A percentile compares a stretch with the other conserved stretches of the same genome.
phyloP scores from a whole-genome alignment of 2,329 filamentous ascomycete species.

The Xylaria sp. region DNA sequence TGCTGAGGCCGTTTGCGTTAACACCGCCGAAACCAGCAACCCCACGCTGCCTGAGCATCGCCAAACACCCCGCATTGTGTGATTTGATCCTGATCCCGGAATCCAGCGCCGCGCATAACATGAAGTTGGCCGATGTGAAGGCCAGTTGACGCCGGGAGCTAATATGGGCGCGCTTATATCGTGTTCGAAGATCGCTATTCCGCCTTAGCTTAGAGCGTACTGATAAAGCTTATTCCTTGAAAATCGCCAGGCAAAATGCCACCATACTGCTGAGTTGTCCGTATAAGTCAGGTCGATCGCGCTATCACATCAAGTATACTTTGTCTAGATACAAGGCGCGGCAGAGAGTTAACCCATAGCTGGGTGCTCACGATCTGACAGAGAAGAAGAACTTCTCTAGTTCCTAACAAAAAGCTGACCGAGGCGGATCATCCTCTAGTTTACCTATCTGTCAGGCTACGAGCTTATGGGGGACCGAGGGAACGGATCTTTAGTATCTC shows the following conservation, averaged over 20 bases:
- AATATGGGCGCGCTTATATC: background rate
- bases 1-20: slow-evolving; percentile 30
- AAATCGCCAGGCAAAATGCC: background rate
- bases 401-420: slow-evolving; percentile 7
- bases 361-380: slow-evolving; percentile 1
- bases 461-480: slow-evolving; percentile 27
- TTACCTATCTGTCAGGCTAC: slow-evolving; percentile 18
- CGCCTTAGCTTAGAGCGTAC: background rate
- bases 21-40: slow-evolving; percentile 35
- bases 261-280: slow-evolving; percentile 4
- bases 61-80: slow-evolving; percentile 41
- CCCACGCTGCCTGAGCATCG: slow-evolving; percentile 34
- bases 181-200: slow-evolving; percentile 2
- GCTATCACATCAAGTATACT: slow-evolving; percentile 11
- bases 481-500: slow-evolving; percentile 26
- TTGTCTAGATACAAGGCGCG: background rate
- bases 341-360: slow-evolving; percentile 3
- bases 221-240: slow-evolving; percentile 2
- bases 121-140: background rate
- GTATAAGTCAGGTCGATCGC: background rate
- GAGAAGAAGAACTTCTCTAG: slow-evolving; percentile 4
- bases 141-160: no score
- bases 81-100: slow-evolving; percentile 14
- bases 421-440: slow-evolving; percentile 10
- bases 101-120: background rate